Base-by-base conservation (phyloP, 2,329 filamentous ascomycete genomes). In the Aspergillus bombycis region DNA sequence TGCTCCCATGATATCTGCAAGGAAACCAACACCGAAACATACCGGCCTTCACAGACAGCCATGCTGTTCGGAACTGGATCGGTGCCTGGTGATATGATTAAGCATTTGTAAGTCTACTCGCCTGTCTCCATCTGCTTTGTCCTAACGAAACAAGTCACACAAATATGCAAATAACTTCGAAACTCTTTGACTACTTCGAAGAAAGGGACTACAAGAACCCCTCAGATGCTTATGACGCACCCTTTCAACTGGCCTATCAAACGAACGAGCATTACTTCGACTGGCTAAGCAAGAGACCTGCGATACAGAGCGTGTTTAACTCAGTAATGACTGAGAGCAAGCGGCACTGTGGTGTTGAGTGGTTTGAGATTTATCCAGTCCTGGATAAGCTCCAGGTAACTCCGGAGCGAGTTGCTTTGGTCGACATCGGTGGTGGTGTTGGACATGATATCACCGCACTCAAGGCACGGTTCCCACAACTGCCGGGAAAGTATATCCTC, bases 151-250 rank as follows among this genome's bases (percentile, higher is more conserved):
- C 34, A 1, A 66, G 65, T 61, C 60, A 68, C 23, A 52, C 50
- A 5, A 63, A 61, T 36, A 60, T 68, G 62, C 62, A 63, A 50
- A 50, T 60, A 1, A 61, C 70, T 5, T 61, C 68, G 1, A 64
- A 64, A 6, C 61, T 74, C 7, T 67, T 67, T 12, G 68, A 72
- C 1, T 76, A 73, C 54, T 71, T 77, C 21, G 68, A 71, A 14
- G 21, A 62, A 26, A 75, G 68, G 11, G 71, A 63, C 3, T 79
- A 77, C 65, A 63, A 67, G 12, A 69, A 60, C 59, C 77, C 75
- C 1, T 58, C 59, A 0, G 71, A 77, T 30, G 67, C 71, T 0
- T 64, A 66, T 8, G 63, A 76, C 23, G 65, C 66, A 0, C 72
- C 75, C 0, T 78, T 75, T 50, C 75, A 78, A 54, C 67, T 65